Conservation (phyloP, 352 stramenopile species). For the Globisporangium nunn region DNA sequence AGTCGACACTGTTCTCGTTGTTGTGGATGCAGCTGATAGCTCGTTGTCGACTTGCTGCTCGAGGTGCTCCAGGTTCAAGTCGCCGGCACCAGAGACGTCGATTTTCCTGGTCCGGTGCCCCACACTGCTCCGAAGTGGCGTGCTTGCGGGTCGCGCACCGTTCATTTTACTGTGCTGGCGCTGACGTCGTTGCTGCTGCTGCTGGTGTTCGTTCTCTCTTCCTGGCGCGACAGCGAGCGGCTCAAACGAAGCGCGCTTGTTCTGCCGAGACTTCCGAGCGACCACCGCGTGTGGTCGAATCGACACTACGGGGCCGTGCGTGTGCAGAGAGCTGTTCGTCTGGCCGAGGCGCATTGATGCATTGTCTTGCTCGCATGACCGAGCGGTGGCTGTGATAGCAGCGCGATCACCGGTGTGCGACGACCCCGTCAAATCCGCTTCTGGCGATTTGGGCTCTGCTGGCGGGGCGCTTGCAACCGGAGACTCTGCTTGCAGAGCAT, state of each 20-base stretch:
- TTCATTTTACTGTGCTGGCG: conserved; percentile 3
- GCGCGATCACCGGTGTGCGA: background rate
- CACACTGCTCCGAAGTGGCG: background rate
- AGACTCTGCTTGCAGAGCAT: no score
- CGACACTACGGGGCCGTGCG: conserved; percentile 4
- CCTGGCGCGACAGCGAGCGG: background rate
- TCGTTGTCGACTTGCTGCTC: background rate
- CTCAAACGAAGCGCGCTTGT: conserved; percentile 4
- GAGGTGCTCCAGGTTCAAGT: no score
- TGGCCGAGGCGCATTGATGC: no score
- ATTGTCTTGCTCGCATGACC: no score
- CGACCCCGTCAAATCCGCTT: no score
- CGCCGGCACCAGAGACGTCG: no score
- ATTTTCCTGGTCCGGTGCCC: background rate
- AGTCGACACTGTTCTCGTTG: background rate
- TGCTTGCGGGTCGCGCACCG: background rate
- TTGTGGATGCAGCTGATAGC: background rate
- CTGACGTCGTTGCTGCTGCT: background rate
- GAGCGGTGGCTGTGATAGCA: background rate
- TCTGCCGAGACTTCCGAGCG: conserved; percentile 5
- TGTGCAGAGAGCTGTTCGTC: background rate
- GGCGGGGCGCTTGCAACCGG: no score
- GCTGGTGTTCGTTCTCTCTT: background rate
- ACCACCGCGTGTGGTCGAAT: conserved; percentile 6
- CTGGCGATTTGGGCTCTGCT: no score